Evolutionary conservation across 2,329 filamentous ascomycete species (phyloP), one percentile per base, ranked within the genome.

Genomic region (Aspergillus brasiliensis): DNA sequence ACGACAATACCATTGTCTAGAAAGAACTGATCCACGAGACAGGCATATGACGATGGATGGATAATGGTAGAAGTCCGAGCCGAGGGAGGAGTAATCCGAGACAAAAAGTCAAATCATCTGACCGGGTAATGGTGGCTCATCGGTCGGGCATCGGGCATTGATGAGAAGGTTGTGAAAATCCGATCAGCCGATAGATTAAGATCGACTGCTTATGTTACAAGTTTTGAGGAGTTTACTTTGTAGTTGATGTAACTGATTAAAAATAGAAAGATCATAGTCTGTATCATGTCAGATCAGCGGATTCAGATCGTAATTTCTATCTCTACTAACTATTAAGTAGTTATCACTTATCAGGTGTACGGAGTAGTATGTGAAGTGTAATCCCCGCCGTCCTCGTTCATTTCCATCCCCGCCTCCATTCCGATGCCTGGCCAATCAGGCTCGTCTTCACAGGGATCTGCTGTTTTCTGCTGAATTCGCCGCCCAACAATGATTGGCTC

Each of bases 171-270:
- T 10, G 10, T 34, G 31, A 28, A 19, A 34, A 37, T 34, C 49
- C 27, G 52, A 28, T 27, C 27, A 27, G 25, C 25, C 38, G 19
- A 27, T 31, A 46, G 52, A 55, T 55, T 42, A 34, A 27, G 52
- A 55, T 55, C 52, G 27, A 44, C 52, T 55, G 52, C 38, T 55
- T 44, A n/a, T n/a, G n/a, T n/a, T n/a, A 34, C 51, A 46, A 55
- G 52, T 55, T 55, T 55, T 23, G n/a, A 25, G 49, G 13, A 17
- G 17, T 37, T 51, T 51, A 28, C 23, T 8, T 57, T 40, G 46
- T 48, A 34, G 48, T 17, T n/a, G 48, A 27, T n/a, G 17, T 27
- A 51, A 13, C n/a, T n/a, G n/a, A 37, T 25, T 31, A 37, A 37
- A 38, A 19, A 51, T 44, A 44, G 40, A 19, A 44, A 19, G 10